A percentile compares a stretch with the other conserved stretches of the same genome.
These are phyloP conservation scores for Jackrogersella minutella DNA, from an alignment of 495 filamentous ascomycete genomes.

Conservation along the genomic window DNA sequence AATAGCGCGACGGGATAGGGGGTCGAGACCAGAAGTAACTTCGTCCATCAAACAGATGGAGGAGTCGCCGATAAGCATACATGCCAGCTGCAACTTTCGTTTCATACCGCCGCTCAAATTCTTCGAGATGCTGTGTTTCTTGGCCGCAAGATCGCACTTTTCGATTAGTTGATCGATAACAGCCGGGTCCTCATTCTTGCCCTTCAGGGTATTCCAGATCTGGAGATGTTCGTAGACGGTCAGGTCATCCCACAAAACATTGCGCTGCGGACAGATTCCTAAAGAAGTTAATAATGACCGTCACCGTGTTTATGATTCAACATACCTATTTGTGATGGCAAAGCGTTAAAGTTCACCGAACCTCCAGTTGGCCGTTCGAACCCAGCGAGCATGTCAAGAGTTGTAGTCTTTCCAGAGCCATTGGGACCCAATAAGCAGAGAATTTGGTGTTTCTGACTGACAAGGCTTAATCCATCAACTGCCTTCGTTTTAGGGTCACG, in stretches of 20 bases:
- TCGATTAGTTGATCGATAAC: conserved; percentile 61
- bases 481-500: conserved; percentile 64
- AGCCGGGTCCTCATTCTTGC: conserved; percentile 51
- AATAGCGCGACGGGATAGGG: conserved; percentile 71
- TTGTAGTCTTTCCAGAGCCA: conserved; percentile 78
- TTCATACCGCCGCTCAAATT: conserved; percentile 79
- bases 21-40: conserved; percentile 75
- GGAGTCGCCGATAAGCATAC: conserved; percentile 81
- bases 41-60: conserved; percentile 78
- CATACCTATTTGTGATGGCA: conserved; percentile 39
- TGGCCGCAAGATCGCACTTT: conserved; percentile 70
- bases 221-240: conserved; percentile 74
- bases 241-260: conserved; percentile 76
- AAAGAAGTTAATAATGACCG: conserved; percentile 36
- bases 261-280: conserved; percentile 78
- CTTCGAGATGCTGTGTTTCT: conserved; percentile 62
- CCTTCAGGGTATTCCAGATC: conserved; percentile 75
- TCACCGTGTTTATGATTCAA: neutral
- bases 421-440: conserved; percentile 77
- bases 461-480: conserved; percentile 67
- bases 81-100: conserved; percentile 74
- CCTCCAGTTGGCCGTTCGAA: conserved; percentile 68
- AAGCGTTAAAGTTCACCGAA: conserved; percentile 61
- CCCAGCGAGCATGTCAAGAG: conserved; percentile 76
- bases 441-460: conserved; percentile 69